Evolutionary conservation across 305 asterid genomes (phyloP).

Genomic region (Fraxinus paxiana): DNA sequence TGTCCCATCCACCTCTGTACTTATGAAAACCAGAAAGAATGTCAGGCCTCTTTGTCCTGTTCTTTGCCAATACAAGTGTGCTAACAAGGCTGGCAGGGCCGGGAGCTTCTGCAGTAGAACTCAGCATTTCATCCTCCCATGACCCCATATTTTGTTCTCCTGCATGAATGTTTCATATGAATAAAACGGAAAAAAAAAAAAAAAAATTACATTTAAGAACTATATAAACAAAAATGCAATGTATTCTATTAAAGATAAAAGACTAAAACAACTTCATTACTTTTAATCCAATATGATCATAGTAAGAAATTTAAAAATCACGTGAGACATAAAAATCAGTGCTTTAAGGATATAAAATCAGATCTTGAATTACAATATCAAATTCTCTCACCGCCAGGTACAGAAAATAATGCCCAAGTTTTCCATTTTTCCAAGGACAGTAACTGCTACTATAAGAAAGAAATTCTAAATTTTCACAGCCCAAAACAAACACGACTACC

Average conservation of each 20-base stretch:
- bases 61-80: constrained; percentile 73
- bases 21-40: constrained; percentile 62
- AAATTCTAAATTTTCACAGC: not conserved
- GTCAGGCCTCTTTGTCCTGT: constrained; percentile 82
- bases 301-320: constrained; percentile 3
- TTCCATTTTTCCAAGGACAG: constrained; percentile 13
- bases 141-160: constrained; percentile 62
- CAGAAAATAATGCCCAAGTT: not conserved
- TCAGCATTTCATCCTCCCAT: constrained; percentile 67
- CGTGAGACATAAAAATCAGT: not conserved
- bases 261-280: not conserved
- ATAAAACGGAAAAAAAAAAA: not conserved
- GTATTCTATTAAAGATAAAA: not conserved
- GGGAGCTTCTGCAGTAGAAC: constrained; percentile 58
- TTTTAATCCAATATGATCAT: not conserved
- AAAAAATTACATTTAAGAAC: not conserved
- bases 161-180: constrained; percentile 27
- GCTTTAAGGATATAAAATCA: not conserved
- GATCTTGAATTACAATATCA: constrained; percentile 12
- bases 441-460: not conserved
- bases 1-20: constrained; percentile 98
- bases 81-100: constrained; percentile 47
- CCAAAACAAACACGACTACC: not conserved
- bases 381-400: constrained; percentile 7
- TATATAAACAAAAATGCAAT: not conserved